phyloP scores from a whole-genome alignment of 75 land plant genomes.

The Pseudotsuga menziesii region DNA sequence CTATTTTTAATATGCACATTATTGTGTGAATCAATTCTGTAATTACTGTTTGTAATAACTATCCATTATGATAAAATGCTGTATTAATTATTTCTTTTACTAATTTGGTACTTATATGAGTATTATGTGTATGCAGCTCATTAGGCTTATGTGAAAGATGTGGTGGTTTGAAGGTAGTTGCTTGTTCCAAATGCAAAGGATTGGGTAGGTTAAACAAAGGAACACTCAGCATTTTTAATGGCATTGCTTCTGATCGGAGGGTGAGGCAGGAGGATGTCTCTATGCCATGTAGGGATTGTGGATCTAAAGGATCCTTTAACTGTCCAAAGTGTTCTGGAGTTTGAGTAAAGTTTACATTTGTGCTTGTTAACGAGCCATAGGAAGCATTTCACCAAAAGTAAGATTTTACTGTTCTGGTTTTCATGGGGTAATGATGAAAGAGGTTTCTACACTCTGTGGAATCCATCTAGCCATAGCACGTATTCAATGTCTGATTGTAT shows the following conservation, averaged over 20 bases:
- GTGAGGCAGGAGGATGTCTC: not conserved
- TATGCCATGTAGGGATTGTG: constrained; percentile 5
- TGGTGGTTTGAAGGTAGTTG: constrained; percentile 12
- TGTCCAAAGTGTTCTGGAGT: not conserved
- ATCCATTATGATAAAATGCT: not conserved
- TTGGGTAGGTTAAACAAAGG: not conserved
- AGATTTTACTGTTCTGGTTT: no score
- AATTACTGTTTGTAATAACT: no score
- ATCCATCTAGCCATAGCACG: no score
- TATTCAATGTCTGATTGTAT: no score
- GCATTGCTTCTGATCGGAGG: not conserved
- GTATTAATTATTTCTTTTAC: not conserved
- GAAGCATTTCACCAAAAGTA: no score
- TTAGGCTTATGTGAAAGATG: constrained; percentile 6
- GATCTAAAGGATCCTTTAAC: constrained; percentile 9
- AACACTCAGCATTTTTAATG: not conserved
- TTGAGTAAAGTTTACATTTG: not conserved
- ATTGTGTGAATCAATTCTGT: no score
- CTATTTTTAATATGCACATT: no score
- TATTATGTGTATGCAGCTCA: not conserved
- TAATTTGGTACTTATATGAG: not conserved
- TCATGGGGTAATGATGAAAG: no score
- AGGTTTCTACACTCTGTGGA: no score
- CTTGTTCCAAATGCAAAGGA: constrained; percentile 10
- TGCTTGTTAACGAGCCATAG: no score